phyloP scores from a whole-genome alignment of 306 rosid species.

The Cyamopsis tetragonoloba region DNA sequence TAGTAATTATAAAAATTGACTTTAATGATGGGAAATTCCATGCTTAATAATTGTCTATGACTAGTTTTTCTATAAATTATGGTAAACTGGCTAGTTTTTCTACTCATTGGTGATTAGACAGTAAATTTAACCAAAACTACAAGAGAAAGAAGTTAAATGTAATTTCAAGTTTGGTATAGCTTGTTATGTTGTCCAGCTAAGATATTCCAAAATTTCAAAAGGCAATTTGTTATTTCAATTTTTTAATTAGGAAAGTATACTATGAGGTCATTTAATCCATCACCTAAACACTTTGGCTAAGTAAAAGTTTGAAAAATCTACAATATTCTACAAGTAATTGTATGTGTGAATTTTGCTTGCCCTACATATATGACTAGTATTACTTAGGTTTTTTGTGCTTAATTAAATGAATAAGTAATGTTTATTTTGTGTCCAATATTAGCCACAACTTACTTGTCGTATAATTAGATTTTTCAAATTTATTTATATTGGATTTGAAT shows the following conservation, averaged over 20 bases:
- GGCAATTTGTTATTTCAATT: background rate
- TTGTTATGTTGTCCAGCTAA: constrained; percentile 23
- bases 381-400: background rate
- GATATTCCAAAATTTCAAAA: background rate
- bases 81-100: background rate
- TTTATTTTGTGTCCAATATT: background rate
- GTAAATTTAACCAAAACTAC: background rate
- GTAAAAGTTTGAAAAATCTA: background rate
- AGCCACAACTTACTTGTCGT: background rate
- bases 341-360: background rate
- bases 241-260: background rate
- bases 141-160: background rate
- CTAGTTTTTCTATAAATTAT: background rate
- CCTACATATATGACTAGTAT: background rate
- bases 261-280: background rate
- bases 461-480: no score
- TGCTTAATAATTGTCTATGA: background rate
- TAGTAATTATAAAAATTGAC: background rate
- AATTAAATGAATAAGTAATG: background rate
- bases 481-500: no score
- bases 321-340: background rate
- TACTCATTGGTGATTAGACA: background rate
- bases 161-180: constrained; percentile 10
- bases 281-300: constrained; percentile 4
- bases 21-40: background rate